Evolutionary conservation across 345 rosid species (phyloP).

Genomic region (Salix koriyanagi): DNA sequence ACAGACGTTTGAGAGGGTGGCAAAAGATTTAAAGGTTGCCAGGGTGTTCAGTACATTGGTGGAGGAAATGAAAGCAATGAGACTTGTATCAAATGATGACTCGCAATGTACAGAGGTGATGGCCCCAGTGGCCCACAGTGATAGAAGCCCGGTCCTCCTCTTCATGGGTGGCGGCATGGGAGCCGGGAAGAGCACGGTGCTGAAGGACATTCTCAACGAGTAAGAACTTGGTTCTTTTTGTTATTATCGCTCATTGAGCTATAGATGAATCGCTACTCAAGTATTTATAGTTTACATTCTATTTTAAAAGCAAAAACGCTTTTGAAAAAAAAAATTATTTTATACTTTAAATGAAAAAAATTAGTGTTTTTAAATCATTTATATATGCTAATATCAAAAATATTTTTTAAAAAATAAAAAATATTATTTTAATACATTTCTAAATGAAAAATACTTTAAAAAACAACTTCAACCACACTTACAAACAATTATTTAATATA

Average conservation of each 20-base stretch:
- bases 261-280: neutral
- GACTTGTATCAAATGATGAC: conserved; percentile 35
- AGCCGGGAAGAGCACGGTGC: conserved; percentile 94
- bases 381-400: no score
- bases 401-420: no score
- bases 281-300: neutral
- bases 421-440: no score
- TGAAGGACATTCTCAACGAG: conserved; percentile 77
- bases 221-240: conserved; percentile 15
- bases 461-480: no score
- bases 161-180: conserved; percentile 99
- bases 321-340: no score
- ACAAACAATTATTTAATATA: no score
- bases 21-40: conserved; percentile 58
- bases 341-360: no score
- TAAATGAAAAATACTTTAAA: no score
- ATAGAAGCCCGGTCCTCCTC: conserved; percentile 84
- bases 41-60: conserved; percentile 71
- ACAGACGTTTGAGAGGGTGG: conserved; percentile 72
- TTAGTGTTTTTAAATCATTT: no score
- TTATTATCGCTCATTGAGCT: neutral
- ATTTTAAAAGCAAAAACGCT: no score
- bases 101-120: conserved; percentile 60
- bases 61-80: conserved; percentile 75
- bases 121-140: conserved; percentile 68